phyloP scores from a whole-genome alignment of 2,329 filamentous ascomycete species.

The Teratosphaeria zuluensis region DNA sequence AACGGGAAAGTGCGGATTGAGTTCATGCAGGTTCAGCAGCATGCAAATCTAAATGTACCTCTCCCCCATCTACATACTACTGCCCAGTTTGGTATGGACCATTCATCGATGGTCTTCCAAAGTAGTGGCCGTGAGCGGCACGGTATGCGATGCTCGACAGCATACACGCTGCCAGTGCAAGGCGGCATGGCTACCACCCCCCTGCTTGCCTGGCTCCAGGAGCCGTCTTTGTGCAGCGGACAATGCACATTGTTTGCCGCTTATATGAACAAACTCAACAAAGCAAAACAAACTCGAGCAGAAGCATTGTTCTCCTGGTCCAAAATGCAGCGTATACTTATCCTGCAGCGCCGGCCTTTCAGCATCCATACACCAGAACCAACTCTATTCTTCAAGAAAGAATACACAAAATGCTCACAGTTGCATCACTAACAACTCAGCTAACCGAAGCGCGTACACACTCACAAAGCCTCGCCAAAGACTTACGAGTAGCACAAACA shows the following conservation, averaged over 20 bases:
- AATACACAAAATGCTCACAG: not conserved
- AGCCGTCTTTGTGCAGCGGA: not conserved
- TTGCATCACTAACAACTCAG: not conserved
- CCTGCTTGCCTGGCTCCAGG: not conserved
- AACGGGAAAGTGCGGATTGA: too few relatives aligned
- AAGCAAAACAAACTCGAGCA: not conserved
- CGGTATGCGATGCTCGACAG: too few relatives aligned
- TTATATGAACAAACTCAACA: not conserved
- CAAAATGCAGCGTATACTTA: not conserved
- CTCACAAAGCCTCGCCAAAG: not conserved
- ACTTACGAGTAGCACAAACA: not conserved
- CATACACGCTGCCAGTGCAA: too few relatives aligned
- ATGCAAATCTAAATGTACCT: too few relatives aligned
- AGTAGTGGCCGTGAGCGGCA: too few relatives aligned
- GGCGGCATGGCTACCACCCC: not conserved
- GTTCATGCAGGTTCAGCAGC: too few relatives aligned
- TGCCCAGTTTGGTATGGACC: too few relatives aligned
- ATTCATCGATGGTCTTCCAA: too few relatives aligned
- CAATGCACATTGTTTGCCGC: not conserved
- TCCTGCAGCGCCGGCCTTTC: not conserved
- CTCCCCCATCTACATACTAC: too few relatives aligned
- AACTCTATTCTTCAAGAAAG: not conserved
- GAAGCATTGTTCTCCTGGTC: not conserved
- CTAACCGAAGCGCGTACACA: not conserved
- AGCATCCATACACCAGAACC: not conserved